phyloP scores from a whole-genome alignment of 768 basidiomycete genomes.

The Xerocomus brunneocitrinus region DNA sequence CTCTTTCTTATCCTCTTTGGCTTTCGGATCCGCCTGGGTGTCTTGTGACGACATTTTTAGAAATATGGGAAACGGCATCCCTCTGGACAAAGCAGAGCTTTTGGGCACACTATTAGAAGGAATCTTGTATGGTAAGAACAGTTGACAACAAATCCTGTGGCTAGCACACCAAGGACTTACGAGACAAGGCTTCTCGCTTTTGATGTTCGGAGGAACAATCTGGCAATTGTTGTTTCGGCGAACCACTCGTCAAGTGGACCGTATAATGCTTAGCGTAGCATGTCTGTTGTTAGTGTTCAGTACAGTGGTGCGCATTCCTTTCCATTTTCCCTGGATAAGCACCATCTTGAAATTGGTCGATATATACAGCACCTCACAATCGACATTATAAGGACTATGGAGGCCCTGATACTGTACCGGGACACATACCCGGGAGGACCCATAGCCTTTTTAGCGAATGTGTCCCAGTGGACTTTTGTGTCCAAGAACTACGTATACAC shows the following conservation, averaged over 20 bases:
- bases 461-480: constrained; percentile 22
- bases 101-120: background rate
- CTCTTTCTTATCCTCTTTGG: background rate
- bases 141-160: background rate
- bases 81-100: constrained; percentile 4
- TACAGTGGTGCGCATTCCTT: constrained; percentile 15
- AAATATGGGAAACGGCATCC: background rate
- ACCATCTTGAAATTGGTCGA: background rate
- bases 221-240: constrained; percentile 15
- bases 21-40: no score
- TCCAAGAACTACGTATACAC: constrained; percentile 19
- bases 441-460: constrained; percentile 18
- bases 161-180: background rate
- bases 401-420: constrained; percentile 21
- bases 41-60: background rate
- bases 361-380: constrained; percentile 13
- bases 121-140: constrained; percentile 3
- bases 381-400: constrained; percentile 13
- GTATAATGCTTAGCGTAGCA: constrained; percentile 13
- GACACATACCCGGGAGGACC: constrained; percentile 22
- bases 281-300: constrained; percentile 21
- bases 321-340: background rate
- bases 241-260: constrained; percentile 6
- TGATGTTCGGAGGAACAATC: constrained; percentile 29
- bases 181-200: constrained; percentile 25